Percentiles rank a stretch among this genome's conserved stretches.
Conservation (phyloP, 768 basidiomycete genomes). For the Leucocoprinus birnbaumii region DNA sequence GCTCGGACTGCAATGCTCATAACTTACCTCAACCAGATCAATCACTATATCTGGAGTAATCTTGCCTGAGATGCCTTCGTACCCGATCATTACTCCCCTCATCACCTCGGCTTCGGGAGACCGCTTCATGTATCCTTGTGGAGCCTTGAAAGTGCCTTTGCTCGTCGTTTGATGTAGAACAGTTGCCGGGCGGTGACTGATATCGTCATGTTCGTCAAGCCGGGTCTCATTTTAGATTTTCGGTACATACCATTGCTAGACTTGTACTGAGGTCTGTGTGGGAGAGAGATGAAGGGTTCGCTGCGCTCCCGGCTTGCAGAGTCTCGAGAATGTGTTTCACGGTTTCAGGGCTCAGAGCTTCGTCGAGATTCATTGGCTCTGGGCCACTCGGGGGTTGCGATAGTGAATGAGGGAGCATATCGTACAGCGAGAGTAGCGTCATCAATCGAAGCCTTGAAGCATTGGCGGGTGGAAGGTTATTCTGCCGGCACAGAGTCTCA, state of each 20-base stretch:
- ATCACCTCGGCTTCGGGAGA: neutral
- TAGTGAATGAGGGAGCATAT: conserved; percentile 28
- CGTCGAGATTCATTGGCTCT: conserved; percentile 22
- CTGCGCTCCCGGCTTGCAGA: neutral
- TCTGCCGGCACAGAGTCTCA: neutral
- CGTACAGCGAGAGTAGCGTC: conserved; percentile 27
- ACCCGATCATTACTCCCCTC: neutral
- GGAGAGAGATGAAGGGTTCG: neutral
- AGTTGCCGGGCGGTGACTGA: neutral
- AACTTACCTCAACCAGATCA: neutral
- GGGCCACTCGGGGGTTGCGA: conserved; percentile 24
- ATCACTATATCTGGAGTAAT: neutral
- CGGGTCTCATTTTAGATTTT: no score
- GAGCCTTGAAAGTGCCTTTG: neutral
- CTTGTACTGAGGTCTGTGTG: neutral
- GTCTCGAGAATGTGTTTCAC: conserved; percentile 20
- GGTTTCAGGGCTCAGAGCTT: conserved; percentile 37
- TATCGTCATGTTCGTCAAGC: neutral
- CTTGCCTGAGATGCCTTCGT: neutral
- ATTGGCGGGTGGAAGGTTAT: conserved; percentile 9
- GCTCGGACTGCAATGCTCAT: neutral
- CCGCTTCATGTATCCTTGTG: neutral
- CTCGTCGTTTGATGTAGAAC: neutral
- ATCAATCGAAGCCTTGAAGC: conserved; percentile 25
- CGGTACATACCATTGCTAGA: neutral